Evolutionary conservation across 495 filamentous ascomycete species (phyloP), one percentile per base, ranked within the genome.

Genomic region (Talaromyces proteolyticus): DNA sequence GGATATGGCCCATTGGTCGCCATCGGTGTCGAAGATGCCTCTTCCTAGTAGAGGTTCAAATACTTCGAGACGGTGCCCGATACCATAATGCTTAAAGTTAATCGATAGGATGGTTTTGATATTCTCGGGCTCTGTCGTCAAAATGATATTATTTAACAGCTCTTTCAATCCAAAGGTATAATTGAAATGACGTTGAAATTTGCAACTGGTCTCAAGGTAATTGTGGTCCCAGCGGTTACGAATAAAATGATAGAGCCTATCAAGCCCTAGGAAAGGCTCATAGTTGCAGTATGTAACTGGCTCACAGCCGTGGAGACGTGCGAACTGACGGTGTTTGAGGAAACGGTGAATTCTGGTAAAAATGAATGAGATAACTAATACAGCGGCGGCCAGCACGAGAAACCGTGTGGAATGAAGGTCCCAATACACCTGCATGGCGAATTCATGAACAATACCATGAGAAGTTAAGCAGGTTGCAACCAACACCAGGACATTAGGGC

Each of bases 21-120:
- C 88, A 56, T 88, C 80, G 3, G 73, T 69, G 2, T 81, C 83
- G 61, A 92, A 91, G 52, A 91, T 84, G 22, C 86, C 87, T 41
- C 78, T 59, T 10, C 87, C 87, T 0, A 89, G 58, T 2, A 89
- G 54, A 0, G 81, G 82, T 19, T 54, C 62, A 62, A 86, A 75
- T 20, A 58, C 65, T 0, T 49, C 42, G 11, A 42, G 17, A 14
- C 62, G 38, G 16, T 34, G 10, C 19, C 47, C 36, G 50, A 52
- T 8, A 3, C 60, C 67, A 54, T 72, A 82, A 51, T 80, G 63
- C 60, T 12, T 66, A 53, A 16, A 84, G 36, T n/a, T 69, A 57
- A 2, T 78, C 81, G 1, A 89, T 58, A 10, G 69, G 66, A 62
- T 77, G 91, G 55, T 87, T 80, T 36, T 80, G 42, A 87, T 66